A percentile compares a stretch with the other conserved stretches of the same genome.
Conservation (phyloP, 2,329 filamentous ascomycete species). For the Teratosphaeria viscida region DNA sequence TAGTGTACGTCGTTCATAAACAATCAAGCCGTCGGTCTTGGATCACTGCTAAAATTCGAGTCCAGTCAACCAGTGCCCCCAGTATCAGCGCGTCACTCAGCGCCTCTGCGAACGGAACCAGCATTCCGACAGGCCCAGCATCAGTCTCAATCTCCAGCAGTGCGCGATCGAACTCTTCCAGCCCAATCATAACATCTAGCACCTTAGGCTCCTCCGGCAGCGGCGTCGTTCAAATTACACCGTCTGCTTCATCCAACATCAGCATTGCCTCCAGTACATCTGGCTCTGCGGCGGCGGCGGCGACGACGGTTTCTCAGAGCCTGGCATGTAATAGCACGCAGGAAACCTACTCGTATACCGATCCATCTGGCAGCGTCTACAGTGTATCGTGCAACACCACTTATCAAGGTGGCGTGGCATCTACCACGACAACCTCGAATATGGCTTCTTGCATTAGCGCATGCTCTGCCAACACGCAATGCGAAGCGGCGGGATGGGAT, state of each 20-base stretch:
- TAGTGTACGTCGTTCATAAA: no score
- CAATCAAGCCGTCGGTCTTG: no score
- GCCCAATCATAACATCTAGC: no score
- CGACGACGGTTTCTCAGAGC: not conserved
- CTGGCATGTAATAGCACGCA: slow-evolving; percentile 2
- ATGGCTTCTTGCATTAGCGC: slow-evolving; percentile 3
- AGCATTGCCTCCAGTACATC: not conserved
- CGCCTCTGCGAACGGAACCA: not conserved
- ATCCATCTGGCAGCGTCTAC: slow-evolving; percentile 4
- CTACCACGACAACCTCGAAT: not conserved
- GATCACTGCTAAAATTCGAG: no score
- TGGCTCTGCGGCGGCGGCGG: no score
- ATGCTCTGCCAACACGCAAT: slow-evolving; percentile 3
- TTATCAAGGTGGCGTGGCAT: slow-evolving; percentile 1
- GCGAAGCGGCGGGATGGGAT: slow-evolving; percentile 3
- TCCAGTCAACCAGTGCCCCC: no score
- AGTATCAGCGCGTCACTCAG: not conserved
- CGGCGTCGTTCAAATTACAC: no score
- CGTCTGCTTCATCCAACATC: not conserved
- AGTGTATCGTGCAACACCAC: slow-evolving; percentile 5
- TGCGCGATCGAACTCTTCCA: no score
- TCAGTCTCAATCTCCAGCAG: no score
- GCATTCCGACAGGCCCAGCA: no score
- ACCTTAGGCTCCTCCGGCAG: no score
- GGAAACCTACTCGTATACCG: slow-evolving; percentile 3